Evolutionary conservation across 495 filamentous ascomycete species (phyloP), one percentile per base, ranked within the genome.

Genomic region (Penicillium lividum): DNA sequence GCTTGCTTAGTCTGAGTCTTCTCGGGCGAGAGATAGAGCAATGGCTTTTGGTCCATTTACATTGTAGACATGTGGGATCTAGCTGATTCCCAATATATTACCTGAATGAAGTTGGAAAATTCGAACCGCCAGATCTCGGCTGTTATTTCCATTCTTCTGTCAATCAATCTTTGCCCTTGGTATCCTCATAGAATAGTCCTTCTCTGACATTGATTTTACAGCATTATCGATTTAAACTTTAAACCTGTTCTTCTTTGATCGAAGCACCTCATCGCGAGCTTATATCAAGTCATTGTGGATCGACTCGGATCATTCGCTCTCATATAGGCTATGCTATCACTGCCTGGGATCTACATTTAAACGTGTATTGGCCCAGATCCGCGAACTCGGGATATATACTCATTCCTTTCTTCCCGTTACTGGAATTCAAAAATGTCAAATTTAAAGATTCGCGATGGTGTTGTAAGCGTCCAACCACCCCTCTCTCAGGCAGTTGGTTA

Each of bases 401-500:
- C 22, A 1, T 22, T 22, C 2, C 22, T 22, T 22, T 22, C 22
- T 22, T 22, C 22, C 22, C 22, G 1, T 22, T 22, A 22, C 18
- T 44, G 15, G 18, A 5, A 22, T 9, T 44, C 16, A n/a, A 59
- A 1, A 13, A 69, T 70, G 68, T 53, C 56, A 8, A 49, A 25
- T 5, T 28, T 70, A 15, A 27, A 62, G 16, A 29, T 49, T 55
- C 67, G 69, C 29, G 63, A 54, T 59, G 67, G 56, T 28, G 54
- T 52, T 25, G 47, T 57, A 3, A 63, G 57, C 3, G 63, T 72
- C 15, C 61, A 71, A 29, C 73, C 71, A 5, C 73, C 73, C 8
- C 60, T 76, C 4, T 71, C 73, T 0, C 71, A 76, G 54, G 68
- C 71, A 9, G 71, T 73, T 25, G 73, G 70, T 2, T 76, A 76